Conservation (phyloP, 768 basidiomycete genomes). For the Boletus sp. region DNA sequence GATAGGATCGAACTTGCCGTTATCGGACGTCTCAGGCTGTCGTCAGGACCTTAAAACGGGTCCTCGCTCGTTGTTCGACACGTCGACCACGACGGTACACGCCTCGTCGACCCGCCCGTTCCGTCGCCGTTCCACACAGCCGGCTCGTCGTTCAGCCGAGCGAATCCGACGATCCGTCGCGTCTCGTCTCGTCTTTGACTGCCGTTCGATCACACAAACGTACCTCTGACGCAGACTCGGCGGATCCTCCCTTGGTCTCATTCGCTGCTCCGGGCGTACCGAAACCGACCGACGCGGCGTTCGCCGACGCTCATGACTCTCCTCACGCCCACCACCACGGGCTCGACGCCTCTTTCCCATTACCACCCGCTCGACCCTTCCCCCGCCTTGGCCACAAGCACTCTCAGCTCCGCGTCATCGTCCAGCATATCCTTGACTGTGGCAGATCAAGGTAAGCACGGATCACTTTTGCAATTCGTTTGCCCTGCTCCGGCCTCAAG, state of each 20-base stretch:
- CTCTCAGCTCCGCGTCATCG: conserved; percentile 35
- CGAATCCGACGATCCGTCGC: conserved; percentile 47
- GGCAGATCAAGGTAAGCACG: conserved; percentile 62
- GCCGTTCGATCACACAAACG: conserved; percentile 34
- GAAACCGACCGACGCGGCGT: not conserved
- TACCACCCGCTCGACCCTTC: conserved; percentile 35
- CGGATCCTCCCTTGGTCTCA: conserved; percentile 45
- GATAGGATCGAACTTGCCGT: conserved; percentile 17
- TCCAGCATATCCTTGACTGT: conserved; percentile 53
- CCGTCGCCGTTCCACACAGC: not conserved
- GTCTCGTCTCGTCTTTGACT: conserved; percentile 43
- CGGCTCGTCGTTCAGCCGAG: not conserved
- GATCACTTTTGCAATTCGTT: conserved; percentile 16
- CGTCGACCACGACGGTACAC: conserved; percentile 16
- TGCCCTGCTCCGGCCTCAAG: conserved; percentile 17
- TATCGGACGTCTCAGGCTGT: conserved; percentile 10
- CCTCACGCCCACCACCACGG: conserved; percentile 23
- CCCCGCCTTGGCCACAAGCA: conserved; percentile 18
- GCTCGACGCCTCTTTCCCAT: conserved; percentile 32
- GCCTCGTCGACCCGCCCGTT: not conserved
- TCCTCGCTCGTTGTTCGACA: conserved; percentile 12
- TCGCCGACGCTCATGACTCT: conserved; percentile 19
- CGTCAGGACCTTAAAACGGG: conserved; percentile 3
- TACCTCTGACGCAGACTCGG: conserved; percentile 47
- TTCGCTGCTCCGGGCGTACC: conserved; percentile 9